Conservation (phyloP, 148 eudicot species). For the Chenopodium quinoa region DNA sequence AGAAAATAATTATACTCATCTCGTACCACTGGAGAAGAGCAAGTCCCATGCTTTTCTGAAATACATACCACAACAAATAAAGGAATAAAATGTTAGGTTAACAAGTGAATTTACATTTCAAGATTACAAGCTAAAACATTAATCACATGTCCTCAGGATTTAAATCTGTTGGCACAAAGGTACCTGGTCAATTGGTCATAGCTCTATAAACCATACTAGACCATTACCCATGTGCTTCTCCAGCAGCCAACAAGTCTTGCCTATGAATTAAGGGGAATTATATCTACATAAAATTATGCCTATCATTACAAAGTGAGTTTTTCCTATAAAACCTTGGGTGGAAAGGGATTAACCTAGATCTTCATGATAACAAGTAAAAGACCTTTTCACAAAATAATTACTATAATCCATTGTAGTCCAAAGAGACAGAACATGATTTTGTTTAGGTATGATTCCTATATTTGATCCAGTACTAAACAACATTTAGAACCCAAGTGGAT, state of each 20-base stretch:
- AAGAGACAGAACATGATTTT: background rate
- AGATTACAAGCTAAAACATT: background rate
- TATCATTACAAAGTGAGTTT: background rate
- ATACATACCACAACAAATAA: slow-evolving; percentile 23
- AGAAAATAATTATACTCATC: slow-evolving; percentile 72
- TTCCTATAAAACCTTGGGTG: background rate
- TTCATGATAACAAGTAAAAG: background rate
- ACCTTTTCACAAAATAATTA: background rate
- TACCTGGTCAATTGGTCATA: background rate
- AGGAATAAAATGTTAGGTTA: slow-evolving; percentile 5
- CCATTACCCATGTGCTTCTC: background rate
- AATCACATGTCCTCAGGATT: background rate
- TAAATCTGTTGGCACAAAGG: background rate
- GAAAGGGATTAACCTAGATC: background rate
- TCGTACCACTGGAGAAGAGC: slow-evolving; percentile 55
- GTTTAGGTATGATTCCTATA: background rate
- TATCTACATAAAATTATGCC: background rate
- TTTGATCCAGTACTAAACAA: background rate
- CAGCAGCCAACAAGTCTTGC: background rate
- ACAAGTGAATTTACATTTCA: slow-evolving; percentile 3
- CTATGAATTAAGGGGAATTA: background rate
- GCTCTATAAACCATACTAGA: background rate
- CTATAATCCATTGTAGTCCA: background rate
- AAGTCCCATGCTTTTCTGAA: slow-evolving; percentile 94
- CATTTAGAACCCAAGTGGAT: background rate